Conservation (phyloP, 352 stramenopile genomes). For the Plasmopara muralis region DNA sequence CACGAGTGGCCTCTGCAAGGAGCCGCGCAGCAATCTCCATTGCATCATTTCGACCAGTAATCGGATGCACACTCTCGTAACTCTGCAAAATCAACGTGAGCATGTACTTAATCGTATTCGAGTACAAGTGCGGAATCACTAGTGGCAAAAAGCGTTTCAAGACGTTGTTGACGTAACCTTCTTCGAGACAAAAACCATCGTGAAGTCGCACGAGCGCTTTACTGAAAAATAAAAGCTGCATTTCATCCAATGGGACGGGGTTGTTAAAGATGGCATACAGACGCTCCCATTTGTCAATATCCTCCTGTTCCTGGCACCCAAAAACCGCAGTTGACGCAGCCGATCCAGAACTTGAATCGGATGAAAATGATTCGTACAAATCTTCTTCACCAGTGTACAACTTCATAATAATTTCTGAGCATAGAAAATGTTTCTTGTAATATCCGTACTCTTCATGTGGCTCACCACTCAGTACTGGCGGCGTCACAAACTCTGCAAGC, state of each 20-base stretch:
- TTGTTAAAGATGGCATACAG: constrained; percentile 81
- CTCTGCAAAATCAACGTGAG: constrained; percentile 82
- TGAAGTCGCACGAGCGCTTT: constrained; percentile 83
- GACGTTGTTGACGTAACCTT: constrained; percentile 80
- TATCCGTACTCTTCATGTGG: constrained; percentile 85
- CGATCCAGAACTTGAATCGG: constrained; percentile 70
- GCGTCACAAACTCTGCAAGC: constrained; percentile 73
- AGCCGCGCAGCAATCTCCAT: constrained; percentile 78
- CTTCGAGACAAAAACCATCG: constrained; percentile 80
- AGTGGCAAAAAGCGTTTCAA: constrained; percentile 68
- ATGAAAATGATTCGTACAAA: constrained; percentile 85
- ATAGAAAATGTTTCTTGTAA: constrained; percentile 86
- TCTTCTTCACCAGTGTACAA: constrained; percentile 85
- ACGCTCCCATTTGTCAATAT: constrained; percentile 75
- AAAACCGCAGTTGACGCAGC: constrained; percentile 60
- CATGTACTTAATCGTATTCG: constrained; percentile 88
- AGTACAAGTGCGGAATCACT: constrained; percentile 80
- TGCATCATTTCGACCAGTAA: constrained; percentile 80
- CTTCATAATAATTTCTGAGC: constrained; percentile 88
- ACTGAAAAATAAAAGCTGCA: constrained; percentile 84
- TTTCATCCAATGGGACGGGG: constrained; percentile 70
- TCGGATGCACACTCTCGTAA: constrained; percentile 84
- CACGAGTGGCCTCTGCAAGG: constrained; percentile 43
- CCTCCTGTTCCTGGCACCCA: constrained; percentile 63
- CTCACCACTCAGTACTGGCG: constrained; percentile 59